A percentile compares a stretch with the other conserved stretches of the same genome.
Conservation (phyloP, 2,329 filamentous ascomycete genomes). For the Aspergillus pseudoviridinutans region DNA sequence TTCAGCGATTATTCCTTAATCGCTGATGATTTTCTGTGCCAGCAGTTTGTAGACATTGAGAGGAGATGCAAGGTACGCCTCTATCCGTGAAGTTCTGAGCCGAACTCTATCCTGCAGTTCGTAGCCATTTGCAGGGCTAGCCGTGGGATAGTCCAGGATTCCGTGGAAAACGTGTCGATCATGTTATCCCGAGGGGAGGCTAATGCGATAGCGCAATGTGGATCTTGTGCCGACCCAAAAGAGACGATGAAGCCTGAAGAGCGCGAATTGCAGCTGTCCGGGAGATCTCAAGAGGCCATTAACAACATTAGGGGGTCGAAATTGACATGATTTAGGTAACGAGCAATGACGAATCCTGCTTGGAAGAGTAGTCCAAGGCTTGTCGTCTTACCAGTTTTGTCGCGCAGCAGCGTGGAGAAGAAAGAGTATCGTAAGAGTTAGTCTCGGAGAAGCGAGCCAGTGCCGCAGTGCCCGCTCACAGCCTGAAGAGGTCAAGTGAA, state of each 20-base stretch:
- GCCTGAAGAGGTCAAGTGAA: too few species aligned
- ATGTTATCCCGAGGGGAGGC: not conserved
- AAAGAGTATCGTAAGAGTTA: not conserved
- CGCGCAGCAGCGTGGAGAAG: not conserved
- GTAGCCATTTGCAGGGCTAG: not conserved
- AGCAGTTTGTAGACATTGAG: not conserved
- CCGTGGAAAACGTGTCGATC: not conserved
- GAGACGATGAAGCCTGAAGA: not conserved
- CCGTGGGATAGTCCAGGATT: not conserved
- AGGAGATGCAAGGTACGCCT: too few species aligned
- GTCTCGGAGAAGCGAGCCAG: too few species aligned
- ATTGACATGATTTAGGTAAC: not conserved
- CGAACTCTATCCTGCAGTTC: not conserved
- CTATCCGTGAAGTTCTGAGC: too few species aligned
- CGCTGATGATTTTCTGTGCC: not conserved
- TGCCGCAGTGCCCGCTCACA: too few species aligned
- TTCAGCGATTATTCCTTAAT: not conserved
- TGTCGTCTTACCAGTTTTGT: not conserved
- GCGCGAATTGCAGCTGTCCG: not conserved
- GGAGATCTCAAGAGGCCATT: not conserved
- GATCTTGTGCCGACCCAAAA: not conserved
- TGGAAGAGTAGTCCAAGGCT: not conserved
- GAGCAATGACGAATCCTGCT: not conserved
- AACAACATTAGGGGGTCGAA: not conserved
- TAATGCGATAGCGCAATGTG: not conserved